Percentiles rank a stretch among this genome's conserved stretches.
Conservation (phyloP, 192 early-diverging fungal species). For the Lobosporangium transversale region DNA sequence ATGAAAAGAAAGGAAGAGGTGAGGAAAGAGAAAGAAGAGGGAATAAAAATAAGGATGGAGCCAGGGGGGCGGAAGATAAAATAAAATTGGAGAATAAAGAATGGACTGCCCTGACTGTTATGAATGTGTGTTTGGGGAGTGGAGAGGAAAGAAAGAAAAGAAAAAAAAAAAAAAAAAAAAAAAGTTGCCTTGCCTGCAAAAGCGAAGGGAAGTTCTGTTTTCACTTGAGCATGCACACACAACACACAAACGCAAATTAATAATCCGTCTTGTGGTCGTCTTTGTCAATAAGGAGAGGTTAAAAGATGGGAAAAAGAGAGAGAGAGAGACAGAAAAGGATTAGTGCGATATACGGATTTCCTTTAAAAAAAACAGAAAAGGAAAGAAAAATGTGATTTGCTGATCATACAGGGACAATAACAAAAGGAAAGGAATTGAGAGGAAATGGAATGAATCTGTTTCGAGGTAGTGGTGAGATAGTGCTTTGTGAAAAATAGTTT, state of each 20-base stretch:
- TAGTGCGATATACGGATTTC: not conserved
- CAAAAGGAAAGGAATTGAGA: not conserved
- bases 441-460: too few species aligned
- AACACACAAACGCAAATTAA: too few species aligned
- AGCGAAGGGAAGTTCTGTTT: too few species aligned
- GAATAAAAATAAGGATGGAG: not conserved
- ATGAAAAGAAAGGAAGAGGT: not conserved
- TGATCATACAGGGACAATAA: not conserved
- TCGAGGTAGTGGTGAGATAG: too few species aligned
- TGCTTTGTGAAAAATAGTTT: too few species aligned
- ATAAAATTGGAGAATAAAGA: not conserved
- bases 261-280: too few species aligned
- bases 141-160: not conserved
- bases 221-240: too few species aligned
- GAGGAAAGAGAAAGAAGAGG: not conserved
- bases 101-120: not conserved
- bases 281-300: too few species aligned
- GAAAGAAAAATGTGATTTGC: not conserved
- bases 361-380: not conserved
- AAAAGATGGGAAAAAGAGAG: not conserved
- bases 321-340: not conserved
- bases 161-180: constrained; percentile 1
- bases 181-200: not conserved
- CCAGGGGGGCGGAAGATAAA: not conserved
- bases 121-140: not conserved